These are phyloP conservation scores for Schoenoplectus triqueter DNA, from an alignment of 202 grass and related monocot genomes.

Conservation along the genomic window DNA sequence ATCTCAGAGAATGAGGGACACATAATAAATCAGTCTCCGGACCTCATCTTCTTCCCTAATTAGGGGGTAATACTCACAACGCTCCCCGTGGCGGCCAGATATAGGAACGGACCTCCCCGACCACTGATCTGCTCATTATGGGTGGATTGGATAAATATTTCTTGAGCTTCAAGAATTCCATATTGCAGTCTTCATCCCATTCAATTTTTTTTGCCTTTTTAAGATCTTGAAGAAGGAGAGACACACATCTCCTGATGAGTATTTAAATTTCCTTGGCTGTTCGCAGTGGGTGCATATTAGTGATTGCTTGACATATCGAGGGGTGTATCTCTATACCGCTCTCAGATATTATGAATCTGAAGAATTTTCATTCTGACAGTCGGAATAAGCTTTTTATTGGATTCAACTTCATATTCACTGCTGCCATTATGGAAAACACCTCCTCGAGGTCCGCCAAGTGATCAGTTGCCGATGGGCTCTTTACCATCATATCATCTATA, in stretches of 20 bases:
- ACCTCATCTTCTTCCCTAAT: not conserved
- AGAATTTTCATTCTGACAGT: not conserved
- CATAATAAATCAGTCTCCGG: not conserved
- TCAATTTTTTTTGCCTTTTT: not conserved
- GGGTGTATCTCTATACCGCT: not conserved
- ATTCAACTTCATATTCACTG: no score
- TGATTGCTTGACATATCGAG: not conserved
- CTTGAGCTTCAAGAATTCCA: not conserved
- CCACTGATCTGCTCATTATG: not conserved
- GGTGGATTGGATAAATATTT: not conserved
- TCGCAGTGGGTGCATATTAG: not conserved
- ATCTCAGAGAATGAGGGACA: not conserved
- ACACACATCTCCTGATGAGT: not conserved
- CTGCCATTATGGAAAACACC: no score
- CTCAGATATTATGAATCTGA: not conserved
- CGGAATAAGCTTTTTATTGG: not conserved
- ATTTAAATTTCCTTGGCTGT: not conserved
- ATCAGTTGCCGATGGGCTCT: no score
- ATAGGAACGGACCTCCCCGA: not conserved
- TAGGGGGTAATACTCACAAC: not conserved
- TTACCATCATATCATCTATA: no score
- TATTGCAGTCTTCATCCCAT: not conserved
- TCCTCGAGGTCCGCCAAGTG: no score
- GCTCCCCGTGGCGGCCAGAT: not conserved
- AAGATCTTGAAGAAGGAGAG: not conserved